A percentile compares a stretch with the other conserved stretches of the same genome.
Conservation (phyloP, 2,329 filamentous ascomycete species). For the Didymosphaeria variabile region DNA sequence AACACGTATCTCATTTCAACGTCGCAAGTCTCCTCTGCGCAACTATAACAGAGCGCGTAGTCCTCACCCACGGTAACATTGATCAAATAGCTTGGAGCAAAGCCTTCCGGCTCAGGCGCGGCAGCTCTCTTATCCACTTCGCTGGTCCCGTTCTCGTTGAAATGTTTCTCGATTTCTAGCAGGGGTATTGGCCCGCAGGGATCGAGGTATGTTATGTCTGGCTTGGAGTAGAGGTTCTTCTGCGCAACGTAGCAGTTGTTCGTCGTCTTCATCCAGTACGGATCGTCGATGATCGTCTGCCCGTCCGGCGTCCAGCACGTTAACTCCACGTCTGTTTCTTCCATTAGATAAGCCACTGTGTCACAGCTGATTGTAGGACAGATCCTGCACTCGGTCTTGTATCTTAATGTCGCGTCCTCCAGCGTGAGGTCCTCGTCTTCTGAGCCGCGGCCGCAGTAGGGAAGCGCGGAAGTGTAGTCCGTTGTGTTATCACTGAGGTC, state of each 20-base stretch:
- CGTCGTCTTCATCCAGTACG: constrained; percentile 42
- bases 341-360: constrained; percentile 29
- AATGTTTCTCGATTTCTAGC: constrained; percentile 32
- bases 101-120: background rate
- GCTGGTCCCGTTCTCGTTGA: constrained; percentile 34
- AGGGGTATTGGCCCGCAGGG: constrained; percentile 40
- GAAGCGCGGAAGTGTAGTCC: constrained; percentile 31
- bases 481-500: constrained; percentile 37
- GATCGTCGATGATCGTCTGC: constrained; percentile 38
- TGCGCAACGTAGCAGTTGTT: constrained; percentile 44
- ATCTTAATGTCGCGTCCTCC: constrained; percentile 33
- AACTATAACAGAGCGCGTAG: constrained; percentile 34
- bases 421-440: constrained; percentile 36
- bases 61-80: constrained; percentile 43
- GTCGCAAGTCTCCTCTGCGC: constrained; percentile 26
- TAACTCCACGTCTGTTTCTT: constrained; percentile 38
- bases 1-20: constrained; percentile 31
- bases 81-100: constrained; percentile 32
- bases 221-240: constrained; percentile 35
- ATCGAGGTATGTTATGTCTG: constrained; percentile 36
- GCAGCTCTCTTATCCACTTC: constrained; percentile 2
- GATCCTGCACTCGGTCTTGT: constrained; percentile 41
- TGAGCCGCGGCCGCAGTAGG: constrained; percentile 37
- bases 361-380: constrained; percentile 35
- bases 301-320: constrained; percentile 41